Conservation (phyloP, 1,284 basidiomycete species). For the Cutaneotrichosporon daszewskae region DNA sequence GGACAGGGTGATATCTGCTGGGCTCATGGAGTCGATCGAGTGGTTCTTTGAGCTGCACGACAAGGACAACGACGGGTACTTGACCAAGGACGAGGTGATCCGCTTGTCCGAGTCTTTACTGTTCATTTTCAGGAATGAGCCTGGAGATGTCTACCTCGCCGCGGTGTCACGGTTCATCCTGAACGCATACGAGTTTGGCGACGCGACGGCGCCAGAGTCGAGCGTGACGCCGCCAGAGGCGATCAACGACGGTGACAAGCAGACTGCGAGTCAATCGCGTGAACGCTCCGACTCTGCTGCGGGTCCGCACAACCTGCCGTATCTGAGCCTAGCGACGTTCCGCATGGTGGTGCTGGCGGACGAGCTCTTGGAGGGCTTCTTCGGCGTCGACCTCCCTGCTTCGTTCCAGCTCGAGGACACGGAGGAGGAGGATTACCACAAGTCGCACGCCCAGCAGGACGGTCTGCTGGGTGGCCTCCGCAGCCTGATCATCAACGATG, state of each 20-base stretch:
- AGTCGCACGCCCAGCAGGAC: slow-evolving; percentile 50
- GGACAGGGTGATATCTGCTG: slow-evolving; percentile 89
- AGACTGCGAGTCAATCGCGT: slow-evolving; percentile 52
- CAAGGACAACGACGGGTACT: slow-evolving; percentile 87
- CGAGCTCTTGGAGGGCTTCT: slow-evolving; percentile 89
- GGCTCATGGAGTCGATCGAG: slow-evolving; percentile 95
- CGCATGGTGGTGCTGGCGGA: slow-evolving; percentile 95
- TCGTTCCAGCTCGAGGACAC: slow-evolving; percentile 73
- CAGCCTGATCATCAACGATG: slow-evolving; percentile 79
- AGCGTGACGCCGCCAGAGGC: slow-evolving; percentile 42
- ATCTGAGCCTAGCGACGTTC: slow-evolving; percentile 72
- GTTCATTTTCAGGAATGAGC: slow-evolving; percentile 96
- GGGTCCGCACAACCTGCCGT: slow-evolving; percentile 63
- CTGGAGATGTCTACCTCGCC: slow-evolving; percentile 93
- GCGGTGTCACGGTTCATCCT: slow-evolving; percentile 94
- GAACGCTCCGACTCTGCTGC: slow-evolving; percentile 46
- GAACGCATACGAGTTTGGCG: slow-evolving; percentile 93
- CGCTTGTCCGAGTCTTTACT: slow-evolving; percentile 84
- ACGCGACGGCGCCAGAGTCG: slow-evolving; percentile 63
- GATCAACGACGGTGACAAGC: slow-evolving; percentile 42
- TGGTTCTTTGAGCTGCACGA: slow-evolving; percentile 98
- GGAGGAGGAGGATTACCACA: slow-evolving; percentile 56
- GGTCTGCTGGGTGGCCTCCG: slow-evolving; percentile 74
- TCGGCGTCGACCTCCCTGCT: slow-evolving; percentile 76
- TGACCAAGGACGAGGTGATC: slow-evolving; percentile 94